Evolutionary conservation across 768 basidiomycete genomes (phyloP).

Genomic region (Dioszegia aurantiaca): DNA sequence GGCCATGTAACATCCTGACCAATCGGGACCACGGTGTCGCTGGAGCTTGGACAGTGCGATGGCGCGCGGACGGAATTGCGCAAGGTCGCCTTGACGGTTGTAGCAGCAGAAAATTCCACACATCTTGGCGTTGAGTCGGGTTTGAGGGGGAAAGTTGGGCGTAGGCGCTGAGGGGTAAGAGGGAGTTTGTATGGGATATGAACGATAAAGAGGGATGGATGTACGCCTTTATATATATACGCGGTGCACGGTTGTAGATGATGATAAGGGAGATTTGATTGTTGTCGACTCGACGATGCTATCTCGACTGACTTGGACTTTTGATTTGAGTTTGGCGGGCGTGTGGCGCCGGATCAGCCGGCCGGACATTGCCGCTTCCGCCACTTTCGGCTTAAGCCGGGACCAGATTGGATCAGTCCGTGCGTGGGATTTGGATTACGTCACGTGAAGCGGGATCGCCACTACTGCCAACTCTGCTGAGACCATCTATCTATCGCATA

Average conservation of each 20-base stretch:
- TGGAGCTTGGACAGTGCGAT: constrained; percentile 84
- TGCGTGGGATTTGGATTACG: too few relatives aligned
- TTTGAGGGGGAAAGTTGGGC: neutral
- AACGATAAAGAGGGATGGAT: too few relatives aligned
- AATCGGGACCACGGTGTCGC: constrained; percentile 94
- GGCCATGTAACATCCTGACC: constrained; percentile 92
- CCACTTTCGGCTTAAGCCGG: neutral
- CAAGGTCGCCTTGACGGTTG: constrained; percentile 67
- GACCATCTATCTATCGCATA: too few relatives aligned
- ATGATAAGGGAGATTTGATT: constrained; percentile 5
- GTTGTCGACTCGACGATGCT: neutral
- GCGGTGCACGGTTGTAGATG: neutral
- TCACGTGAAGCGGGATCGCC: too few relatives aligned
- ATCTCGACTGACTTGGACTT: neutral
- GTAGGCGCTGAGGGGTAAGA: neutral
- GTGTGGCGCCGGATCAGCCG: too few relatives aligned
- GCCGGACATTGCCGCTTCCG: too few relatives aligned
- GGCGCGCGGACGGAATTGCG: constrained; percentile 66
- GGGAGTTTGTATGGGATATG: neutral
- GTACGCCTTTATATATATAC: too few relatives aligned
- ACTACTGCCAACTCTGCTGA: too few relatives aligned
- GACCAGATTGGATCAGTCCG: too few relatives aligned
- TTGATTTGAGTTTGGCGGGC: too few relatives aligned
- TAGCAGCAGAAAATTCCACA: constrained; percentile 89
- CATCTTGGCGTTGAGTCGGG: constrained; percentile 57